Evolutionary conservation across 2,329 filamentous ascomycete genomes (phyloP).

Genomic region (Hymenoscyphus linearis): DNA sequence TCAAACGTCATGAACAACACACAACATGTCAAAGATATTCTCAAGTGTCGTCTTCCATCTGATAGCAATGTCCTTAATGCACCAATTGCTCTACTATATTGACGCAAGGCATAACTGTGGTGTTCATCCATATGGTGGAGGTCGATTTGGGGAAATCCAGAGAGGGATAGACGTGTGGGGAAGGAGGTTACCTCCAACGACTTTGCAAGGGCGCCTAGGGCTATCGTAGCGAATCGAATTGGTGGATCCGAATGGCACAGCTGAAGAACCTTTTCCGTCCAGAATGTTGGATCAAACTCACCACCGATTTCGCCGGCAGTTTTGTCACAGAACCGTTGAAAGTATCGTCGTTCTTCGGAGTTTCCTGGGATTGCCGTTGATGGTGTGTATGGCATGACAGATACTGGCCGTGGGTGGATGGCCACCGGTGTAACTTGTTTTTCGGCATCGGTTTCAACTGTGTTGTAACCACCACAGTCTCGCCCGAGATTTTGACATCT

Average conservation of each 20-base stretch:
- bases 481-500: slow-evolving; percentile 32
- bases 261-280: slow-evolving; percentile 32
- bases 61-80: slow-evolving; percentile 26
- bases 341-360: slow-evolving; percentile 29
- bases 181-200: slow-evolving; percentile 29
- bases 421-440: slow-evolving; percentile 25
- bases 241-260: slow-evolving; percentile 30
- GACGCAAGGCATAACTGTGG: slow-evolving; percentile 28
- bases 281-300: slow-evolving; percentile 29
- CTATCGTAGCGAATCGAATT: slow-evolving; percentile 29
- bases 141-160: slow-evolving; percentile 31
- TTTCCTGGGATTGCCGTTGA: slow-evolving; percentile 27
- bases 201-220: slow-evolving; percentile 29
- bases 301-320: slow-evolving; percentile 29
- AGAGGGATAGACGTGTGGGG: slow-evolving; percentile 28
- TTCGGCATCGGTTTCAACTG: slow-evolving; percentile 25
- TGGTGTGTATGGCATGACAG: slow-evolving; percentile 27
- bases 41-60: slow-evolving; percentile 29
- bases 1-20: slow-evolving; percentile 32
- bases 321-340: slow-evolving; percentile 32
- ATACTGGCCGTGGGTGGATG: slow-evolving; percentile 30
- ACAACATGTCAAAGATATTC: slow-evolving; percentile 29
- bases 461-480: slow-evolving; percentile 32
- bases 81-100: slow-evolving; percentile 30
- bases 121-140: slow-evolving; percentile 30